Evolutionary conservation across 257 asterid species (phyloP).

Genomic region (Linderniella brevidens): DNA sequence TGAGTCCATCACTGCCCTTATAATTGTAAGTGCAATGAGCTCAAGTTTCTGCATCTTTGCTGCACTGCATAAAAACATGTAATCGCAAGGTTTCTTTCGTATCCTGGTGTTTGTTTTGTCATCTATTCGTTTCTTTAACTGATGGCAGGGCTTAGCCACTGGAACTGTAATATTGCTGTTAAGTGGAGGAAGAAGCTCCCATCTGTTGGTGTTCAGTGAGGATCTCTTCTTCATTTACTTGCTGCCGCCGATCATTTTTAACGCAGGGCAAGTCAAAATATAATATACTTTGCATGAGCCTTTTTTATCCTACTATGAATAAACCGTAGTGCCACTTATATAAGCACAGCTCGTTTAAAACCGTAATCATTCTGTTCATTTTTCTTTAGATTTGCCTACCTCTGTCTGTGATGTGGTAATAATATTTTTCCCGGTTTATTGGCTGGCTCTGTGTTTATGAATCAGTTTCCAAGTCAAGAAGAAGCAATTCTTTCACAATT

Average conservation of each 20-base stretch:
- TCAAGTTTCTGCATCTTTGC: background rate
- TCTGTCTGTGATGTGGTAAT: too few relatives aligned
- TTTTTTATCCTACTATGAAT: background rate
- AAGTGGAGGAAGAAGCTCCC: conserved; percentile 81
- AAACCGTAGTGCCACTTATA: background rate
- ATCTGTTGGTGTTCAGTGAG: conserved; percentile 79
- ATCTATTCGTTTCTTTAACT: conserved; percentile 11
- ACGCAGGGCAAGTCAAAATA: conserved; percentile 82
- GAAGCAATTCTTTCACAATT: conserved; percentile 97
- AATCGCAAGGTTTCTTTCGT: conserved; percentile 2
- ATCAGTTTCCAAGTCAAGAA: conserved; percentile 98
- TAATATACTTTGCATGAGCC: background rate
- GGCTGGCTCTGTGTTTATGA: conserved; percentile 4
- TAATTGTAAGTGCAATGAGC: conserved; percentile 35
- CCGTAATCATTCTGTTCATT: too few relatives aligned
- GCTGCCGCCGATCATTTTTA: conserved; percentile 97
- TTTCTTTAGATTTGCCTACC: too few relatives aligned
- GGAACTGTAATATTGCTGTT: conserved; percentile 69
- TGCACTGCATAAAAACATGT: background rate
- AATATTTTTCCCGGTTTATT: background rate
- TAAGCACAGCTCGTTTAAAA: too few relatives aligned
- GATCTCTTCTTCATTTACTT: conserved; percentile 94
- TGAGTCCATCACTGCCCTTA: conserved; percentile 91
- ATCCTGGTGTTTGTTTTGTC: conserved; percentile 7
- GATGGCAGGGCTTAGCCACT: conserved; percentile 83